Percentiles rank a stretch among this genome's conserved stretches.
Evolutionary conservation across 805 yeast species (phyloP).

Genomic region (Kurtzmaniella cleridarum): DNA sequence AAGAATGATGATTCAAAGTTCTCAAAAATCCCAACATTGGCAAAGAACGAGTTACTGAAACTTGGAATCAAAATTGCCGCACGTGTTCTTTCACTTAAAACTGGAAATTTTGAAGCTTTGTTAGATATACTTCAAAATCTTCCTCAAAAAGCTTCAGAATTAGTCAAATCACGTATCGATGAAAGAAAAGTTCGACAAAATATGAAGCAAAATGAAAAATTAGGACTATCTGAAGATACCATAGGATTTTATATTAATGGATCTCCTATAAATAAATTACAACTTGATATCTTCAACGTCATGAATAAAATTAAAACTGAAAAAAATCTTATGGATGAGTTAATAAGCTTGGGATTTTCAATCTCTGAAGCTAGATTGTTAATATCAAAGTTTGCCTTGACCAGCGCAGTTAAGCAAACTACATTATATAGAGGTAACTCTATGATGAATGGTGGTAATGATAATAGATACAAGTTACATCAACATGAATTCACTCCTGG

Average conservation of each 20-base stretch:
- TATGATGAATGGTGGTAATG: slow-evolving; percentile 21
- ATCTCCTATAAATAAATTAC: slow-evolving; percentile 44
- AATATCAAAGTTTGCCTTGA: slow-evolving; percentile 31
- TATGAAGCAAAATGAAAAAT: slow-evolving; percentile 23
- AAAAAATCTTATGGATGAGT: slow-evolving; percentile 15
- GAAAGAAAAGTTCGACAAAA: slow-evolving; percentile 19
- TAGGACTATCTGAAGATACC: slow-evolving; percentile 35
- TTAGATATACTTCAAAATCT: slow-evolving; percentile 42
- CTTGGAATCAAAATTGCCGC: slow-evolving; percentile 40
- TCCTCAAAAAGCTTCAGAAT: slow-evolving; percentile 45
- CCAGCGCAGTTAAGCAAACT: slow-evolving; percentile 34
- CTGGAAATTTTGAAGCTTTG: slow-evolving; percentile 29
- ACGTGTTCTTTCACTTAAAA: slow-evolving; percentile 8
- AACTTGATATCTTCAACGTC: slow-evolving; percentile 39
- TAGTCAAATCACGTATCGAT: slow-evolving; percentile 15
- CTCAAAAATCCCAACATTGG: slow-evolving; percentile 12
- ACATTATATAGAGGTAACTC: slow-evolving; percentile 31
- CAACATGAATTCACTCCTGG: slow-evolving; percentile 17
- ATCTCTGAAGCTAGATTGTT: slow-evolving; percentile 27
- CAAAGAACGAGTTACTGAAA: slow-evolving; percentile 24
- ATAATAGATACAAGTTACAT: slow-evolving; percentile 30
- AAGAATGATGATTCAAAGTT: slow-evolving; percentile 18
- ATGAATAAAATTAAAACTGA: slow-evolving; percentile 32
- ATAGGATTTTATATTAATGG: slow-evolving; percentile 69
- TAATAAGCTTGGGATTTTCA: slow-evolving; percentile 25